Evolutionary conservation across 805 yeast genomes (phyloP), one percentile per base, ranked within the genome.

Genomic region (Barnettozyma vustinii): DNA sequence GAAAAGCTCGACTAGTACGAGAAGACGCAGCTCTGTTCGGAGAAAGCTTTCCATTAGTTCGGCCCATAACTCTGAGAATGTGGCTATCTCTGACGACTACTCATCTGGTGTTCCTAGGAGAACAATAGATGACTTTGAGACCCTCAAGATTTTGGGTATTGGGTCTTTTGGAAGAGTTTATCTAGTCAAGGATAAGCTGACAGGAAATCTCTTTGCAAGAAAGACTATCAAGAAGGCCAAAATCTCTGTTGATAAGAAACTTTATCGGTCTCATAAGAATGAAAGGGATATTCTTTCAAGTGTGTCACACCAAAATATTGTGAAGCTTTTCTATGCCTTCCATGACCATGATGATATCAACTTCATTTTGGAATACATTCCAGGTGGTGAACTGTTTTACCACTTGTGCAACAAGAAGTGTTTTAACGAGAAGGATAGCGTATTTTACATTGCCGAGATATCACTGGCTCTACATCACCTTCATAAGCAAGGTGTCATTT

Each of bases 141-240:
- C 85, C 4, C 62, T 87, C 4, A 80, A 77, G 52, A 90, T 87
- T 1, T 69, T 89, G 15, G 97, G 97, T 0, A 78, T 81, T 44
- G 97, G 97, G 3, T 87, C 96, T 1, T 89, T 84, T 60, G 96
- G 97, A 1, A 85, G 84, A 57, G 97, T 89, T 2, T 70, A 84
- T n/a, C 67, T 89, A 25, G 96, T 89, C 1, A 79, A 79, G 47
- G 90, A 89, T 61, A 68, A 64, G 27, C 51, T 66, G 19, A 76
- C 85, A 0, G 80, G 80, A 1, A 76, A 77, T 53, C 66, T 89
- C 7, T 90, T 80, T 65, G 97, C 97, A 1, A 94, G 87, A 71
- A 89, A 90, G 63, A 94, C 88, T 53, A 71, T 89, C 52, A 81
- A 81, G 56, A 89, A 89, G 66, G 96, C 96, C 0, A 79, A 86